phyloP scores from a whole-genome alignment of 306 rosid genomes.

The Styphnolobium japonicum region DNA sequence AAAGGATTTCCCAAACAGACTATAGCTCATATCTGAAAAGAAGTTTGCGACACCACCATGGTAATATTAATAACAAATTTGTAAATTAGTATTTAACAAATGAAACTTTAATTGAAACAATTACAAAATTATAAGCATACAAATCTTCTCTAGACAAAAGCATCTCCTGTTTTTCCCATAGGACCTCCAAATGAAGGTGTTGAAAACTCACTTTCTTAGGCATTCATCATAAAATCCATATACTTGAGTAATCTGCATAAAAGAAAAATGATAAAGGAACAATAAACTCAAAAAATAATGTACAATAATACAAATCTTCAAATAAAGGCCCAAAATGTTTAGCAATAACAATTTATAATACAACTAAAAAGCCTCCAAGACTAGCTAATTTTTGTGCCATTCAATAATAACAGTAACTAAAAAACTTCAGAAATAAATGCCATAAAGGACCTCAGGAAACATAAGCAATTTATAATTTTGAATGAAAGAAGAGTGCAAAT shows the following conservation, averaged over 20 bases:
- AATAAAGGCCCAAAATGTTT: neutral
- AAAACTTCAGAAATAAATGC: conserved; percentile 6
- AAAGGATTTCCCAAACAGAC: neutral
- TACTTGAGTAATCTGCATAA: conserved; percentile 86
- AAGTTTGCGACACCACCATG: neutral
- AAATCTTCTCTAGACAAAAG: conserved; percentile 8
- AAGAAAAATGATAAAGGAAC: conserved; percentile 10
- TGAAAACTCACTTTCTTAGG: conserved; percentile 77
- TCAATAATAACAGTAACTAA: neutral
- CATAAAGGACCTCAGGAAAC: conserved; percentile 12
- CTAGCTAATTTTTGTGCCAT: neutral
- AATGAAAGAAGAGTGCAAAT: conserved; percentile 12
- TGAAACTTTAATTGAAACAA: conserved; percentile 9
- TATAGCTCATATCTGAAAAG: neutral
- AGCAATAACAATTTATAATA: neutral
- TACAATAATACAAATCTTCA: conserved; percentile 6
- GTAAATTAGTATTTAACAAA: neutral
- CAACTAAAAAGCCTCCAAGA: neutral
- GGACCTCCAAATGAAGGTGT: conserved; percentile 29
- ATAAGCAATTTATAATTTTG: conserved; percentile 9
- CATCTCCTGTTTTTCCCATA: neutral
- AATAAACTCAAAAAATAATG: conserved; percentile 27
- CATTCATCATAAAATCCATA: conserved; percentile 98
- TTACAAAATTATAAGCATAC: neutral
- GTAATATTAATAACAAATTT: neutral